Evolutionary conservation across 2,329 filamentous ascomycete genomes (phyloP), one percentile per base, ranked within the genome.

Genomic region (Macrophomina tecta): DNA sequence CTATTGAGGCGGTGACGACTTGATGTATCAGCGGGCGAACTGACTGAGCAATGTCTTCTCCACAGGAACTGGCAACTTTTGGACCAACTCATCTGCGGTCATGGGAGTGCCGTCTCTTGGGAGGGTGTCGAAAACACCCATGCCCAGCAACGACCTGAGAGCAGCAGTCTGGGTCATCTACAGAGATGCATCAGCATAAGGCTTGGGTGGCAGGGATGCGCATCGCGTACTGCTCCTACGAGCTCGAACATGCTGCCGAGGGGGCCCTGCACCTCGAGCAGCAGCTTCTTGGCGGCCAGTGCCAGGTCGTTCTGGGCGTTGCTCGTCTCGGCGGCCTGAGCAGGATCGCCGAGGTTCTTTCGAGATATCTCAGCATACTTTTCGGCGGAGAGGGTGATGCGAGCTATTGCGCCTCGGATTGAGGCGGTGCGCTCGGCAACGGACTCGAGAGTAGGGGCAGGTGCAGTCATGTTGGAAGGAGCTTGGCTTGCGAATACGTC

Each of bases 51-150:
- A 48, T 28, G 40, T 16, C 18, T 55, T 55, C 5, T 64, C 52
- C 8, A 62, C 58, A 2, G 58, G 32, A 11, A 56, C 60, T 30
- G 42, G 14, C 32, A 67, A n/a, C 14, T 36, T 46, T 11, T 53
- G 45, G 16, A 45, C 14, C 40, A 67, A n/a, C 9, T 67, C 65
- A 28, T 51, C 49, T 2, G 46, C 65, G 9, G 65, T 46, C 46
- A 67, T 64, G 6, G 56, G 60, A 7, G 65, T 46, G 6, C 58
- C 65, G 16, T 67, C 65, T 11, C 16, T n/a, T 16, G 65, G 65
- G 2, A 67, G 48, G 7, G 32, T 14, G 3, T 56, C 38, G 49
- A 67, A 67, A 5, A 67, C 65, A 5, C 56, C 65, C 11, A 67
- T 48, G 34, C 64, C 65, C 11, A 67, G 60, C 16, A 67, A 32